phyloP scores from a whole-genome alignment of 2,329 filamentous ascomycete species.

The Drechslerella dactyloides region DNA sequence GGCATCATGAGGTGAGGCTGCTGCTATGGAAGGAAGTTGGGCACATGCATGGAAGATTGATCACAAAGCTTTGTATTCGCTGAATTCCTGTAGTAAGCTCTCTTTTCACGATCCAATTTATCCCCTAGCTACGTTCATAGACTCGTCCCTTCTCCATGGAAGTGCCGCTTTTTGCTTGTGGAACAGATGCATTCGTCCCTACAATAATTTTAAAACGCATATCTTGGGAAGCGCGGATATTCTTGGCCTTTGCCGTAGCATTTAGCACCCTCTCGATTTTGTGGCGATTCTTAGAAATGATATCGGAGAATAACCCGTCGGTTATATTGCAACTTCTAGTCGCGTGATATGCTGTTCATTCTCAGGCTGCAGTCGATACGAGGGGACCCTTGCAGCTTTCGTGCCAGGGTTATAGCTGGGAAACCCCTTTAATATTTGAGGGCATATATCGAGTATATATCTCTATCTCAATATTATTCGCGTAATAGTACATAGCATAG shows the following conservation, averaged over 20 bases:
- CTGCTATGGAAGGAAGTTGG: conserved; percentile 25
- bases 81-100: conserved; percentile 32
- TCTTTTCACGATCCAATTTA: conserved; percentile 23
- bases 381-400: no score
- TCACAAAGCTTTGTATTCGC: conserved; percentile 25
- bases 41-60: conserved; percentile 38
- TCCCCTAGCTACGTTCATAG: conserved; percentile 29
- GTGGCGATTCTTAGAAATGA: no score
- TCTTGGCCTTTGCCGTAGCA: no score
- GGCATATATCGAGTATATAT: no score
- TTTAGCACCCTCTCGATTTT: no score
- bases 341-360: no score
- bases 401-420: no score
- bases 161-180: background rate
- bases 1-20: conserved; percentile 26
- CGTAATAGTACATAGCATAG: no score
- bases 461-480: background rate
- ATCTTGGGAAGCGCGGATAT: no score
- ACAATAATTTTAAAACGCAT: background rate
- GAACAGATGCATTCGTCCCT: no score
- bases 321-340: conserved; percentile 10
- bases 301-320: conserved; percentile 31
- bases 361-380: no score
- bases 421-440: no score
- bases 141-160: conserved; percentile 2